Base-by-base conservation (phyloP, 805 yeast genomes). In the Candida palmyrensis region DNA sequence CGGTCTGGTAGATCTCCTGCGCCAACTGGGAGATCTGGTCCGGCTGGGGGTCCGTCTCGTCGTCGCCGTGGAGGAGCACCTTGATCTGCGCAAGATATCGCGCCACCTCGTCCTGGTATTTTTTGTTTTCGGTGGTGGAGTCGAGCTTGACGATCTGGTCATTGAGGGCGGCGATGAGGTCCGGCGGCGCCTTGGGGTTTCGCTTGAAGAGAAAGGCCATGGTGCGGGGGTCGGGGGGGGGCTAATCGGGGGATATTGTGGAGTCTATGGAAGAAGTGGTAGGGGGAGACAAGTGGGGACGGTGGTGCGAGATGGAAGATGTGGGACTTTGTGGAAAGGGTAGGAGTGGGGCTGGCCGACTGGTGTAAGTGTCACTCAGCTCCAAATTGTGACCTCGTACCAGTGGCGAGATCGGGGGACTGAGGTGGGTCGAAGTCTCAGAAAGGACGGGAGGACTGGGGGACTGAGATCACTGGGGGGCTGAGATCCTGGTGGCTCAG, bases 121-220 rank as follows among this genome's bases (percentile, higher is more conserved):
- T 51, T 56, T 53, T 53, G 33, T 40, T 51, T 33, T 50, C 55
- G 25, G 73, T 77, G 6, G 62, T 46, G 8, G 53, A 41, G 40
- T 79, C 84, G 14, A 82, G 64, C 51, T 82, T 82, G 11, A 67
- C 52, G 8, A 88, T 68, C 48, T 77, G 84, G 30, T 90, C 97
- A 41, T 75, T 75, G 40, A 88, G 68, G 5, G 79, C 77, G 30
- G 85, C 71, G 3, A 87, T 82, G 38, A 88, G 72, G 49, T 90
- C 98, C 13, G 75, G 74, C 2, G 96, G 95, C 1, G 96, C 79
- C 56, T 87, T 88, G 7, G 95, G 96, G 51, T 80, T 85, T 50
- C 96, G 73, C 44, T 87, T 84, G 71, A 92, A 90, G 47, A 92
- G 66, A 49, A 90, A 90, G 9, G 96, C 83, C 96, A 89, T 87